Evolutionary conservation across 192 early-diverging fungal genomes (phyloP).

Genomic region (Ambispora gerdemannii): DNA sequence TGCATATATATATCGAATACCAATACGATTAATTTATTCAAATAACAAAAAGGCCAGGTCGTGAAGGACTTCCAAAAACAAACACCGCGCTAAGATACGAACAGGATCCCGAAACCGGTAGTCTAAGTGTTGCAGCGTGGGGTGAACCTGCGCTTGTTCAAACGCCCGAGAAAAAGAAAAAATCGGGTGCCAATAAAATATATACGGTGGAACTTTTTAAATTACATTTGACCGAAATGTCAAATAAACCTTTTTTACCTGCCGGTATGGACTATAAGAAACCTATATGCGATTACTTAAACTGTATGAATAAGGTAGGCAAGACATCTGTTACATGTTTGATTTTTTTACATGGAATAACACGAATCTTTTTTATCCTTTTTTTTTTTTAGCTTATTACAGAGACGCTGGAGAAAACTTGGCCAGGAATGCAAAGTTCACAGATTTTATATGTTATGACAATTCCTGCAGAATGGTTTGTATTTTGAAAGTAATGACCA

Average conservation of each 20-base stretch:
- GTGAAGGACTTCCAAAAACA: not conserved
- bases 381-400: not conserved
- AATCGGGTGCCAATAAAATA: not conserved
- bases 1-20: not conserved
- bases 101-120: not conserved
- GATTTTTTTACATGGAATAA: no score
- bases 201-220: not conserved
- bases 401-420: not conserved
- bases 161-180: constrained; percentile 1
- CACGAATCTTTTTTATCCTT: no score
- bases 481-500: no score
- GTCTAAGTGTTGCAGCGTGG: not conserved
- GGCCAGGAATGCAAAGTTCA: not conserved
- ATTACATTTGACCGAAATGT: constrained; percentile 1
- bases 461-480: constrained; percentile 4
- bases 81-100: constrained; percentile 8
- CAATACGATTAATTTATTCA: not conserved
- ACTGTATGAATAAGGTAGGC: not conserved
- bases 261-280: not conserved
- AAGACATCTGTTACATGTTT: no score
- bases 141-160: constrained; percentile 1
- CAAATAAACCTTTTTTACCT: not conserved
- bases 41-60: not conserved
- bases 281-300: constrained; percentile 3
- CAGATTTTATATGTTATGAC: not conserved